Percentiles rank a stretch among this genome's conserved stretches.
Evolutionary conservation across 257 asterid species (phyloP).

Genomic region (Nicotiana otophora): DNA sequence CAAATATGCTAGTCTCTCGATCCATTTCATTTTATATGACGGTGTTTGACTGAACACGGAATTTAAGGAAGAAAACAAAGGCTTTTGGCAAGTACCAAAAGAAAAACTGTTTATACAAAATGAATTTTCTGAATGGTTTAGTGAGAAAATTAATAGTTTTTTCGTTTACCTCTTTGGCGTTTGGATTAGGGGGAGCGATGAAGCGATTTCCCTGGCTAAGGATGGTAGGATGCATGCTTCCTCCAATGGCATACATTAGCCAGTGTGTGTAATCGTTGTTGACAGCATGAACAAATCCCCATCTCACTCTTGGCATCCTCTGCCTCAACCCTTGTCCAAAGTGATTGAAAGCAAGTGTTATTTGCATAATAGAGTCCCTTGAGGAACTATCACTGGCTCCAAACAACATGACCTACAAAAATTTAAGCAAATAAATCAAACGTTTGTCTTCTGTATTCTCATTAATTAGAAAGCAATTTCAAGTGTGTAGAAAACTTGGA

Average conservation of each 20-base stretch:
- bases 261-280: constrained; percentile 56
- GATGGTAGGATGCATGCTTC: constrained; percentile 48
- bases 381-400: constrained; percentile 44
- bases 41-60: too few species aligned
- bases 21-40: too few species aligned
- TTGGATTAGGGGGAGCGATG: constrained; percentile 37
- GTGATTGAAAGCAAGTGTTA: constrained; percentile 60
- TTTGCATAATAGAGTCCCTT: constrained; percentile 44
- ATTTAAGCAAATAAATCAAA: background rate
- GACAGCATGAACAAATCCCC: constrained; percentile 49
- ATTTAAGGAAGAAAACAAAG: too few species aligned
- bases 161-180: constrained; percentile 52
- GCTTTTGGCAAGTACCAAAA: too few species aligned
- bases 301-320: constrained; percentile 56
- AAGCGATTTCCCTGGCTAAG: constrained; percentile 61
- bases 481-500: background rate
- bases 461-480: background rate
- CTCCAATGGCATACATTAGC: constrained; percentile 75
- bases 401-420: constrained; percentile 46
- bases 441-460: background rate
- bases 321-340: constrained; percentile 52
- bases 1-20: background rate
- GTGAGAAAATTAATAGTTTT: background rate
- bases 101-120: too few species aligned
- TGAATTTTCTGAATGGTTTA: too few species aligned